Base-by-base conservation (phyloP, 106 monocot species). In the Phalaenopsis equestris region DNA sequence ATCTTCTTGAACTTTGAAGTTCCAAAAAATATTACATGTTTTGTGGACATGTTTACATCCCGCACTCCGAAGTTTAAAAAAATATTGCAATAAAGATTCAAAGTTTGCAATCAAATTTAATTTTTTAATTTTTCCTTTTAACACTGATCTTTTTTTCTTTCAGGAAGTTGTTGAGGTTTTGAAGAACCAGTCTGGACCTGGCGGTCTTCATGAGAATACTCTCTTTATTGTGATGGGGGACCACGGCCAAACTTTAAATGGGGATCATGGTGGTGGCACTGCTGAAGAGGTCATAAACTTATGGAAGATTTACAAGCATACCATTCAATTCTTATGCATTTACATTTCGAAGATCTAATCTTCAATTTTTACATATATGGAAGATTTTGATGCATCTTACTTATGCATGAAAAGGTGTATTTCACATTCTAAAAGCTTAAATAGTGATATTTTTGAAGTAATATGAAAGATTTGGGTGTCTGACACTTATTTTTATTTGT, bases 261-360 rank as follows among this genome's bases (percentile, higher is more conserved):
- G 98, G 72, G 98, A 98, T 85, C 98, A 98, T 87, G 98, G 98
- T 84, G 98, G 98, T 57, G 94, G 98, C 46, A 91, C 98, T 82
- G 82, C 94, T 73, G 98, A 98, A 84, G 98, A 98, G 90, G 94
- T 97, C 15, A 72, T 30, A 30, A 30, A 30, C 30, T 30, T 30
- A 30, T 30, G 30, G 30, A 30, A 30, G 30, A 30, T 30, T 30
- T 30, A 30, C 30, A 30, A 30, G 30, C 30, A 0, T 30, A 30
- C 30, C 30, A 30, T 30, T 30, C 30, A 30, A 0, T 30, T 30
- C 30, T 30, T 30, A 30, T 30, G 30, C 30, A 30, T 30, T 30
- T 30, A 30, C 30, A 30, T 30, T 30, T 30, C 30, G 30, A 30
- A 30, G 30, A 30, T 30, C 30, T 30, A 30, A 30, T 30, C 30